Evolutionary conservation across 1,284 basidiomycete genomes (phyloP).

Genomic region (Fistulina hepatica): DNA sequence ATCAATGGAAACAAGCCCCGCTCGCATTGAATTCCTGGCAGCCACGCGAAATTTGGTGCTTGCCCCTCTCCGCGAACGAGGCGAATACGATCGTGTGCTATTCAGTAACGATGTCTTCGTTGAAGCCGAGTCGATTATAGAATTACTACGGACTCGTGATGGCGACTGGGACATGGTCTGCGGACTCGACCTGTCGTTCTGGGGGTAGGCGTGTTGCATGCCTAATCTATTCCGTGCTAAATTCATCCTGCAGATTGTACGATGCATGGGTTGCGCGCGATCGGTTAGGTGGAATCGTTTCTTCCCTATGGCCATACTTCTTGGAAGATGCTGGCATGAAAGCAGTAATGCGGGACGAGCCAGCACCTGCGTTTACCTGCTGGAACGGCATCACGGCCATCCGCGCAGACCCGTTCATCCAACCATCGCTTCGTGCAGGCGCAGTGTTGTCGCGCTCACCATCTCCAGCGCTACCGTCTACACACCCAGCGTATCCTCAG

Average conservation of each 20-base stretch:
- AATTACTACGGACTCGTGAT: slow-evolving; percentile 35
- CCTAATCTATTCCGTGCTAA: not conserved
- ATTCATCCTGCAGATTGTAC: slow-evolving; percentile 27
- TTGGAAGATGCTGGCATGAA: slow-evolving; percentile 26
- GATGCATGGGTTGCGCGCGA: slow-evolving; percentile 38
- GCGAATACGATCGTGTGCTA: slow-evolving; percentile 33
- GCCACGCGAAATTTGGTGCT: slow-evolving; percentile 35
- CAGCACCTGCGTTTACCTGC: slow-evolving; percentile 42
- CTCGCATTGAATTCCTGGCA: slow-evolving; percentile 35
- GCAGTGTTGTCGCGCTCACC: slow-evolving; percentile 23
- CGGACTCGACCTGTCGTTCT: slow-evolving; percentile 37
- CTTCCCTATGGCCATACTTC: slow-evolving; percentile 43
- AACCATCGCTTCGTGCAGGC: slow-evolving; percentile 22
- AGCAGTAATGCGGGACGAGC: slow-evolving; percentile 29
- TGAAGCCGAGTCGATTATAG: slow-evolving; percentile 33
- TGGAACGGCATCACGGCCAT: slow-evolving; percentile 53
- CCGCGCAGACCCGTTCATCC: slow-evolving; percentile 34
- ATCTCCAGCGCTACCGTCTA: slow-evolving; percentile 14
- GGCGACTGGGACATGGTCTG: slow-evolving; percentile 46
- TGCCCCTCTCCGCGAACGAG: slow-evolving; percentile 29
- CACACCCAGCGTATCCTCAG: slow-evolving; percentile 20
- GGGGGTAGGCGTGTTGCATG: slow-evolving; percentile 18
- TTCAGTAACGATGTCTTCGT: slow-evolving; percentile 44
- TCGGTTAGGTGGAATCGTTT: slow-evolving; percentile 29
- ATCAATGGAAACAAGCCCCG: slow-evolving; percentile 19